phyloP scores from a whole-genome alignment of 345 rosid genomes.

The Lepidium aucheri region DNA sequence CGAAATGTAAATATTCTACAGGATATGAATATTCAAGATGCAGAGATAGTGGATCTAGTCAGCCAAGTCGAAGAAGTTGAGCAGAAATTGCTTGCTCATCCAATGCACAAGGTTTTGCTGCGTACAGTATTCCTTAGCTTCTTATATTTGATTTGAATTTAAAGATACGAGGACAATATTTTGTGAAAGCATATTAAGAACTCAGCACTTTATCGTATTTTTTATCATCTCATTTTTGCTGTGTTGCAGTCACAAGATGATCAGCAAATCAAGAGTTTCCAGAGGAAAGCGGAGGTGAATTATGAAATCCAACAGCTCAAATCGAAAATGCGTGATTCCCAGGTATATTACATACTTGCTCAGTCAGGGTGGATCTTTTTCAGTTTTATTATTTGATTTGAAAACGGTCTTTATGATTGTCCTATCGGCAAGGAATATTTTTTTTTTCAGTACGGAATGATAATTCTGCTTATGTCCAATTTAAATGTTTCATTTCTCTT shows the following conservation, averaged over 20 bases:
- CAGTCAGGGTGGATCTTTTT: not conserved
- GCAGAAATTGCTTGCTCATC: slow-evolving; percentile 72
- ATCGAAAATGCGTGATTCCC: slow-evolving; percentile 94
- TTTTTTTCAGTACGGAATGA: not conserved
- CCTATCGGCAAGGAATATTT: not conserved
- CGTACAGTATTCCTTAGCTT: not conserved
- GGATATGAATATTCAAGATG: slow-evolving; percentile 96
- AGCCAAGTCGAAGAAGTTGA: slow-evolving; percentile 77
- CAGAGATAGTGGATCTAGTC: slow-evolving; percentile 79
- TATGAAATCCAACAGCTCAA: slow-evolving; percentile 93
- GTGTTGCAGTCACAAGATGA: slow-evolving; percentile 69
- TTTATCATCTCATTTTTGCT: not conserved
- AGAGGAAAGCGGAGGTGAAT: slow-evolving; percentile 89
- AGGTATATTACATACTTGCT: slow-evolving; percentile 45
- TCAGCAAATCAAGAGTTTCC: slow-evolving; percentile 65
- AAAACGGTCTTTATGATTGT: not conserved
- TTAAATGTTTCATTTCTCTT: not conserved
- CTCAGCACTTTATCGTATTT: not conserved
- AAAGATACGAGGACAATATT: not conserved
- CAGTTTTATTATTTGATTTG: not conserved
- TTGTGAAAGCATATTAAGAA: not conserved
- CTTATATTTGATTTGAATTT: not conserved
- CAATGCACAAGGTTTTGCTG: slow-evolving; percentile 70
- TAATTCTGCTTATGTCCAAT: not conserved
- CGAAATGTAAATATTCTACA: slow-evolving; percentile 28